Percentiles rank a stretch among this genome's conserved stretches.
These are phyloP conservation scores for Ustilago tritici DNA, from an alignment of 1,284 basidiomycete species.

Conservation along the genomic window DNA sequence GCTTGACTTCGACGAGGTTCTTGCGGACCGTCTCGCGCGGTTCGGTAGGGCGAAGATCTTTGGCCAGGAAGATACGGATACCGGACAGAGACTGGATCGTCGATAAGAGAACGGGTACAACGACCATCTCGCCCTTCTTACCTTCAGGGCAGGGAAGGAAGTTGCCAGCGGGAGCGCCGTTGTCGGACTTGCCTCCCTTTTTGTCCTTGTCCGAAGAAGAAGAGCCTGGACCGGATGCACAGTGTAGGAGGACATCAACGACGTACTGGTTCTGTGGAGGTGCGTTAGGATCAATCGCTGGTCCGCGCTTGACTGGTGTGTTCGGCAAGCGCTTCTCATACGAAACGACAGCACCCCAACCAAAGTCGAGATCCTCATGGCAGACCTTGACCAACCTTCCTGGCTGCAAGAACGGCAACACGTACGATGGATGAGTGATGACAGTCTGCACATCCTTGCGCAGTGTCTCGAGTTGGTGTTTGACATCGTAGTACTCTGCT, in stretches of 20 bases:
- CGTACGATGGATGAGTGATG: conserved; percentile 92
- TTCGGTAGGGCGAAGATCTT: conserved; percentile 83
- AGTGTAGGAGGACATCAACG: conserved; percentile 90
- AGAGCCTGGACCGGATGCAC: conserved; percentile 75
- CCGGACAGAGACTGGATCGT: conserved; percentile 88
- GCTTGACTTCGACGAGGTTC: conserved; percentile 87
- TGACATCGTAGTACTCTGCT: conserved; percentile 89
- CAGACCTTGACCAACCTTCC: conserved; percentile 91
- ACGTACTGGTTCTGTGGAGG: conserved; percentile 91
- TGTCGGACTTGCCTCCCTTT: conserved; percentile 25
- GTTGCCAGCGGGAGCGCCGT: conserved; percentile 21
- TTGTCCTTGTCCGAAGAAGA: conserved; percentile 18
- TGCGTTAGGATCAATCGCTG: conserved; percentile 72
- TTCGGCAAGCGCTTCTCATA: conserved; percentile 83
- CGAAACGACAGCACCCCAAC: conserved; percentile 93
- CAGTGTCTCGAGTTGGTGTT: conserved; percentile 91
- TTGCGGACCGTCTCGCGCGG: conserved; percentile 88
- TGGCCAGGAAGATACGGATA: conserved; percentile 87
- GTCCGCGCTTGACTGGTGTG: conserved; percentile 48
- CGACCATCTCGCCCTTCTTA: conserved; percentile 75
- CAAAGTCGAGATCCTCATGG: conserved; percentile 88
- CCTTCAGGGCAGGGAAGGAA: conserved; percentile 51
- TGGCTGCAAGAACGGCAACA: conserved; percentile 90
- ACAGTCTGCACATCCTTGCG: conserved; percentile 86
- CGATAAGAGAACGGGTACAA: conserved; percentile 89